Conservation (phyloP, 345 rosid genomes). For the Boechera retrofracta region DNA sequence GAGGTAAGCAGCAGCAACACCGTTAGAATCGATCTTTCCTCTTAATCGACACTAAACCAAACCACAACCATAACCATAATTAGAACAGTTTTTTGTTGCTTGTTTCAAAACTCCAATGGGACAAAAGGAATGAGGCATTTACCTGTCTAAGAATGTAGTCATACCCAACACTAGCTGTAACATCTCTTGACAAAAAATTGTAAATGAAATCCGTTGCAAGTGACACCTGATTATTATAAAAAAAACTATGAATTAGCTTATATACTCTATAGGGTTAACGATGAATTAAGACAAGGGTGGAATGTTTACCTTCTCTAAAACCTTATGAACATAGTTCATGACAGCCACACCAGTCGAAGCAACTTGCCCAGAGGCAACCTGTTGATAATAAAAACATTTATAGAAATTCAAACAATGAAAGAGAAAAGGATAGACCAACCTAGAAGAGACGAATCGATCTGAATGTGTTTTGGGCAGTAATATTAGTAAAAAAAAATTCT, state of each 20-base stretch:
- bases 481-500: neutral
- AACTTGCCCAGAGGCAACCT: conserved; percentile 89
- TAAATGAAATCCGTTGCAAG: conserved; percentile 83
- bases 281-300: neutral
- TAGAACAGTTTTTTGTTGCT: neutral
- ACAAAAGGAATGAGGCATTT: neutral
- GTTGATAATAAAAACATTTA: neutral
- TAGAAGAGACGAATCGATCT: no score
- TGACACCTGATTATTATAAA: conserved; percentile 57
- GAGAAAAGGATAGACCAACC: neutral
- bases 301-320: conserved; percentile 74
- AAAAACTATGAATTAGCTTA: neutral
- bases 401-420: neutral
- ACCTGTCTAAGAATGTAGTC: conserved; percentile 91
- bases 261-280: neutral
- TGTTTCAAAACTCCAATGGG: neutral
- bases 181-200: conserved; percentile 74
- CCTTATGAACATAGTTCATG: conserved; percentile 90
- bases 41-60: conserved; percentile 65
- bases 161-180: conserved; percentile 82
- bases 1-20: conserved; percentile 65
- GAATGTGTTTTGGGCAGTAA: no score
- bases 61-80: neutral
- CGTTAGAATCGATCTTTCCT: conserved; percentile 91
- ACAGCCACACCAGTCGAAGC: conserved; percentile 81